phyloP scores from a whole-genome alignment of 257 asterid genomes.

The Capsicum pubescens region DNA sequence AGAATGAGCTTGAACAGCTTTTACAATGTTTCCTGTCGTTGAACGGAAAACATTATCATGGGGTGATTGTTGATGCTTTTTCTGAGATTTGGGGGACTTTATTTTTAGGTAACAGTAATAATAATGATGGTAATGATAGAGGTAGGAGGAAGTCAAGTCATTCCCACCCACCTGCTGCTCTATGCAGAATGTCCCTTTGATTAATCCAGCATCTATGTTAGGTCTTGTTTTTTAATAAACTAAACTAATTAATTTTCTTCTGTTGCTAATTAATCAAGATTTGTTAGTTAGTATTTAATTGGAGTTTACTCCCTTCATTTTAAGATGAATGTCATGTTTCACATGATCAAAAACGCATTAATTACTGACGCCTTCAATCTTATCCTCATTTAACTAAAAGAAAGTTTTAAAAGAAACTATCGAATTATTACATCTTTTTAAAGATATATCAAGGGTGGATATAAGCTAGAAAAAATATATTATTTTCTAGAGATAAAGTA shows the following conservation, averaged over 20 bases:
- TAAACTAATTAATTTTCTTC: not conserved
- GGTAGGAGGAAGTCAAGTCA: slow-evolving; percentile 26
- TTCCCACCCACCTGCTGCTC: slow-evolving; percentile 28
- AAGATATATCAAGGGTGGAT: no score
- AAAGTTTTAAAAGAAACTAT: no score
- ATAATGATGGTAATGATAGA: not conserved
- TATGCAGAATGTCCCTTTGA: not conserved
- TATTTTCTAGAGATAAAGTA: no score
- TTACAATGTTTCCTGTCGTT: slow-evolving; percentile 78
- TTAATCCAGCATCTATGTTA: not conserved
- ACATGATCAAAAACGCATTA: no score
- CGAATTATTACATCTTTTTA: no score
- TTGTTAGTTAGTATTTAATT: not conserved
- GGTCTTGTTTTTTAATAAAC: not conserved
- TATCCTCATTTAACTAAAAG: no score
- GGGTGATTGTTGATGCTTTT: slow-evolving; percentile 66
- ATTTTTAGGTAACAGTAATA: slow-evolving; percentile 36
- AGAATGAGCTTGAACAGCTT: slow-evolving; percentile 70
- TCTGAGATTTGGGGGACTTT: slow-evolving; percentile 69
- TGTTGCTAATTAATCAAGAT: not conserved
- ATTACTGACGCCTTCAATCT: no score
- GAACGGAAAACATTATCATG: slow-evolving; percentile 68
- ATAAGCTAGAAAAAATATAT: no score
- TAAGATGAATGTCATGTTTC: no score
- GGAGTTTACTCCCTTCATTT: no score